A percentile compares a stretch with the other conserved stretches of the same genome.
phyloP scores from a whole-genome alignment of 2,329 filamentous ascomycete species.

The Neonectria magnoliae region DNA sequence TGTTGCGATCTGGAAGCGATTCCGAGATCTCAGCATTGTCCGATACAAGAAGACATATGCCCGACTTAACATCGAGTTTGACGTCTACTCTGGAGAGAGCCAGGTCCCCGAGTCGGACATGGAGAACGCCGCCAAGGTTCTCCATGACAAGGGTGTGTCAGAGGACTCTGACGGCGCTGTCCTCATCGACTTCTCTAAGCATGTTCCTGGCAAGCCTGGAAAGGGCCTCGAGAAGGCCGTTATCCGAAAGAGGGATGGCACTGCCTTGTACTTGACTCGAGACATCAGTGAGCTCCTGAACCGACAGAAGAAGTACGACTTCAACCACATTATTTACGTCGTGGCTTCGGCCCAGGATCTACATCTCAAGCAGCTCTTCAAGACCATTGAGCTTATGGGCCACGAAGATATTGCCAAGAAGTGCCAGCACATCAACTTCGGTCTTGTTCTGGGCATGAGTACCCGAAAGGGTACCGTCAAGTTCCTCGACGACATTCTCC shows the following conservation, averaged over 20 bases:
- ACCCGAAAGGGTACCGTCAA: slow-evolving; percentile 79
- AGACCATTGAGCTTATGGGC: slow-evolving; percentile 78
- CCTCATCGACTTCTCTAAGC: slow-evolving; percentile 77
- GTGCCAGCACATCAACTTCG: slow-evolving; percentile 81
- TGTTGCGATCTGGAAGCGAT: slow-evolving; percentile 70
- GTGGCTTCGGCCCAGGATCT: slow-evolving; percentile 77
- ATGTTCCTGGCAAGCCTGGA: slow-evolving; percentile 71
- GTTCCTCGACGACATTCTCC: slow-evolving; percentile 62
- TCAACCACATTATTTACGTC: slow-evolving; percentile 85
- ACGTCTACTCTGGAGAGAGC: slow-evolving; percentile 78
- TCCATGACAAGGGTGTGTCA: slow-evolving; percentile 72
- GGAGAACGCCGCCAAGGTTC: slow-evolving; percentile 67
- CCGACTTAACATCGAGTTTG: slow-evolving; percentile 76
- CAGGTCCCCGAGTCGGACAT: slow-evolving; percentile 75
- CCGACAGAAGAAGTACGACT: slow-evolving; percentile 70
- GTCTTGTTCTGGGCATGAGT: slow-evolving; percentile 75
- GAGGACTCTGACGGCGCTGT: slow-evolving; percentile 78
- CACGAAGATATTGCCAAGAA: slow-evolving; percentile 73
- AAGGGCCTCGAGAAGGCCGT: slow-evolving; percentile 77
- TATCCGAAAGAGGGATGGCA: slow-evolving; percentile 78
- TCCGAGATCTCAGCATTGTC: slow-evolving; percentile 73
- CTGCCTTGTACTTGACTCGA: slow-evolving; percentile 79
- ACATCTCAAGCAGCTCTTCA: slow-evolving; percentile 79
- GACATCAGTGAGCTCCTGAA: slow-evolving; percentile 80
- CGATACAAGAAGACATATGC: slow-evolving; percentile 76